Conservation (phyloP, 2,329 filamentous ascomycete genomes). For the Ophiosphaerella korrae region DNA sequence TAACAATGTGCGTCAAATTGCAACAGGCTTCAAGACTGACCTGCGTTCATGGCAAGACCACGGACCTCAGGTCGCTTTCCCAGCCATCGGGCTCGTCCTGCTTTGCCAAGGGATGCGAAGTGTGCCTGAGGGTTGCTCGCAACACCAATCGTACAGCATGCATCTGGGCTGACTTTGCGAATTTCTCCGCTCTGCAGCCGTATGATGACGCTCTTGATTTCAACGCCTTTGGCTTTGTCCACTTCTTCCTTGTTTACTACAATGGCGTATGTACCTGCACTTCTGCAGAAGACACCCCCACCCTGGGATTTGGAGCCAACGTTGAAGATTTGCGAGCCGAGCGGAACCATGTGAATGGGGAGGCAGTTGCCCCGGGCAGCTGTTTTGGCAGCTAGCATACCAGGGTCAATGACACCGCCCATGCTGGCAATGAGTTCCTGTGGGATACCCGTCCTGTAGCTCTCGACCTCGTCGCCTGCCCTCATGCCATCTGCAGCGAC, state of each 20-base stretch:
- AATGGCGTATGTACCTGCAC: constrained; percentile 88
- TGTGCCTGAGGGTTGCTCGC: constrained; percentile 93
- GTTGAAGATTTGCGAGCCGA: constrained; percentile 91
- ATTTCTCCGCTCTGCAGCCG: constrained; percentile 92
- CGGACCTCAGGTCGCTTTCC: constrained; percentile 94
- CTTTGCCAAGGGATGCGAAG: constrained; percentile 90
- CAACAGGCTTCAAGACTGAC: constrained; percentile 49
- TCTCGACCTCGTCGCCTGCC: constrained; percentile 88
- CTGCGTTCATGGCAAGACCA: constrained; percentile 98
- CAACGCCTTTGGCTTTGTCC: constrained; percentile 63
- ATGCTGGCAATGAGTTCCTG: constrained; percentile 85
- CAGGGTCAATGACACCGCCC: constrained; percentile 90
- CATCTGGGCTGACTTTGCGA: constrained; percentile 85
- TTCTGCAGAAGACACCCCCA: constrained; percentile 88
- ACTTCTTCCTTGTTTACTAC: constrained; percentile 85
- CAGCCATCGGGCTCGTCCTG: constrained; percentile 89
- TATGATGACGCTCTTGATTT: constrained; percentile 79
- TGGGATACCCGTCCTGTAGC: constrained; percentile 88
- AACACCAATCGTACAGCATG: constrained; percentile 91
- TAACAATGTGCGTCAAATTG: constrained; percentile 9
- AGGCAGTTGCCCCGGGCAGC: constrained; percentile 94
- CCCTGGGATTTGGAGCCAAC: constrained; percentile 75
- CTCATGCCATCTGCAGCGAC: constrained; percentile 93
- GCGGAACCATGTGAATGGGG: constrained; percentile 91
- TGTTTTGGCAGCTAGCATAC: constrained; percentile 93